A percentile compares a stretch with the other conserved stretches of the same genome.
Evolutionary conservation across 306 rosid species (phyloP).

Genomic region (Aeschynomene evenia): DNA sequence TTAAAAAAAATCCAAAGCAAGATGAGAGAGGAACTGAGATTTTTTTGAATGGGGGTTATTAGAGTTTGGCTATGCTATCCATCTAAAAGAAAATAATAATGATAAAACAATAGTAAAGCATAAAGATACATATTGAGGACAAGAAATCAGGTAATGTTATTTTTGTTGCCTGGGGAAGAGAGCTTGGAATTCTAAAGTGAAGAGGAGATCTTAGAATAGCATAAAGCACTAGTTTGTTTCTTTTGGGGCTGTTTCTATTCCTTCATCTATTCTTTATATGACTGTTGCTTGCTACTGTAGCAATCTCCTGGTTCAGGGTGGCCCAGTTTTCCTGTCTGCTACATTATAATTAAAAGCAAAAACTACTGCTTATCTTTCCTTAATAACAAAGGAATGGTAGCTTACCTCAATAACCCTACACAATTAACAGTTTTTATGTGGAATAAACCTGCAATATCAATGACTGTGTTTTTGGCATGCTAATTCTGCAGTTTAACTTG

Average conservation of each 20-base stretch:
- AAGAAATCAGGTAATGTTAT: conserved; percentile 49
- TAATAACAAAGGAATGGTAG: conserved; percentile 58
- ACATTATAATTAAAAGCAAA: conserved; percentile 39
- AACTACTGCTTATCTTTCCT: conserved; percentile 49
- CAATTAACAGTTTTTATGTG: neutral
- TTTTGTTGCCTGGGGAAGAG: conserved; percentile 72
- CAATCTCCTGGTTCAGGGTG: conserved; percentile 40
- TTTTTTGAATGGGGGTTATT: conserved; percentile 19
- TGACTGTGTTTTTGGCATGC: neutral
- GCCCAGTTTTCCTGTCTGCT: conserved; percentile 40
- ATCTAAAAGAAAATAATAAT: conserved; percentile 40
- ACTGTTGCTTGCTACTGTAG: conserved; percentile 43
- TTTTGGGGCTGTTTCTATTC: conserved; percentile 63
- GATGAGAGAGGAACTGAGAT: conserved; percentile 28
- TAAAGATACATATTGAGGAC: conserved; percentile 51
- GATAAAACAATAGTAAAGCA: conserved; percentile 34
- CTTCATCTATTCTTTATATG: conserved; percentile 57
- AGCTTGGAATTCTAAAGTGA: conserved; percentile 93
- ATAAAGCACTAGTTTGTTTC: conserved; percentile 87
- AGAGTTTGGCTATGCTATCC: conserved; percentile 37
- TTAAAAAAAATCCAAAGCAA: conserved; percentile 17
- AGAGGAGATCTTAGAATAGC: conserved; percentile 65
- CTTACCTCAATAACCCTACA: conserved; percentile 45
- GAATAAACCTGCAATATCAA: neutral
- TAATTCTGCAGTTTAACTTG: neutral